Percentiles rank a stretch among this genome's conserved stretches.
phyloP scores from a whole-genome alignment of 495 filamentous ascomycete species.

The Sphaerosporella brunnea region DNA sequence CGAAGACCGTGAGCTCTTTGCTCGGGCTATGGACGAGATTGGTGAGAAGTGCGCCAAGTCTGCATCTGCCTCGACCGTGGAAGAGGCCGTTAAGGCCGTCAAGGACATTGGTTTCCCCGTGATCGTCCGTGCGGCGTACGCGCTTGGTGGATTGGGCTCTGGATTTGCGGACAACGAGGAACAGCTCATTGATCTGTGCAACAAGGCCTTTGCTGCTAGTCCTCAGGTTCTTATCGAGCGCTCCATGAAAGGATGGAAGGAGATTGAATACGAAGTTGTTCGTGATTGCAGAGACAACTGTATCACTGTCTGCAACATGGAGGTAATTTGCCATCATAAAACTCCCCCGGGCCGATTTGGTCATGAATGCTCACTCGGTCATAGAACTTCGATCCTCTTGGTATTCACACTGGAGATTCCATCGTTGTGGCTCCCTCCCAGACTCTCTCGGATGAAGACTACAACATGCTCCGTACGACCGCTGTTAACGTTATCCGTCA shows the following conservation, averaged over 20 bases:
- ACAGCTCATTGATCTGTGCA: slow-evolving; percentile 80
- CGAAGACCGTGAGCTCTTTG: slow-evolving; percentile 92
- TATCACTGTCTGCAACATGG: slow-evolving; percentile 99
- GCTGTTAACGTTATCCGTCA: slow-evolving; percentile 98
- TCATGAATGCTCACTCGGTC: slow-evolving; percentile 1
- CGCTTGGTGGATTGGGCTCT: slow-evolving; percentile 83
- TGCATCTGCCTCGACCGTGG: slow-evolving; percentile 67
- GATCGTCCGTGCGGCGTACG: slow-evolving; percentile 92
- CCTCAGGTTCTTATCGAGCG: slow-evolving; percentile 91
- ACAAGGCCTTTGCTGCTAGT: slow-evolving; percentile 83
- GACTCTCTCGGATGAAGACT: slow-evolving; percentile 92
- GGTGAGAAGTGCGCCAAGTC: slow-evolving; percentile 96
- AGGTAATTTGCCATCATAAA: no score
- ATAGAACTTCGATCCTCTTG: slow-evolving; percentile 85
- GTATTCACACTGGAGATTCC: slow-evolving; percentile 95
- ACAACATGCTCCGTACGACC: slow-evolving; percentile 96
- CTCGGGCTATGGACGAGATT: slow-evolving; percentile 95
- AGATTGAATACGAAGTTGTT: slow-evolving; percentile 97
- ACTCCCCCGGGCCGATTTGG: no score
- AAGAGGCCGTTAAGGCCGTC: slow-evolving; percentile 69
- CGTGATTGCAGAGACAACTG: slow-evolving; percentile 94
- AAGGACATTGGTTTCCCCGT: slow-evolving; percentile 87
- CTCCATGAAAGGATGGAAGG: slow-evolving; percentile 99
- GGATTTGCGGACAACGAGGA: slow-evolving; percentile 84
- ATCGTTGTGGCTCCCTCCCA: slow-evolving; percentile 96